These are phyloP conservation scores for Fistulifera solaris DNA, from an alignment of 108 stramenopile genomes.

Conservation along the genomic window DNA sequence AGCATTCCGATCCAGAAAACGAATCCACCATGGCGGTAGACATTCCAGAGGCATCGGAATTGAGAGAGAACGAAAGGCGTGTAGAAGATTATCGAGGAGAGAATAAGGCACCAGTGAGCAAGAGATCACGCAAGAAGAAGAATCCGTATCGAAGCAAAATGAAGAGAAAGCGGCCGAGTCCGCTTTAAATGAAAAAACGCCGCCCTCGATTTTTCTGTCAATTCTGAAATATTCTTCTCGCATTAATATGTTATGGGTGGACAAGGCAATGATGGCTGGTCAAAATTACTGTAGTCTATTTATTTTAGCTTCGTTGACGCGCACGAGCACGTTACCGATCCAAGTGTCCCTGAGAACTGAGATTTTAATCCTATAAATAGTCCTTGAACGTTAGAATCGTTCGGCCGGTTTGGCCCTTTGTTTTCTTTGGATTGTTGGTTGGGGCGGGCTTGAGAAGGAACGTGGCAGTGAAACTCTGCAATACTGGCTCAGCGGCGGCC, in stretches of 20 bases:
- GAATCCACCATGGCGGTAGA: not conserved
- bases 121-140: not conserved
- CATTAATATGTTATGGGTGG: too few relatives aligned
- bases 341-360: too few relatives aligned
- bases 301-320: too few relatives aligned
- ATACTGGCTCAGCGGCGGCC: conserved; percentile 10
- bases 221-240: conserved; percentile 8
- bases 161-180: too few relatives aligned
- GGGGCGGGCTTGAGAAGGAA: conserved; percentile 26
- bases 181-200: not conserved
- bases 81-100: conserved; percentile 3
- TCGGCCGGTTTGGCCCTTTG: not conserved
- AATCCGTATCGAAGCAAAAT: not conserved
- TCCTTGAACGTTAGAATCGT: conserved; percentile 2
- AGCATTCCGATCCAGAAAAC: not conserved
- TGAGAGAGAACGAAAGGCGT: not conserved
- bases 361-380: conserved; percentile 7
- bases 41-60: not conserved
- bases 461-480: conserved; percentile 16
- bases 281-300: too few relatives aligned
- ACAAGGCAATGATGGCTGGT: too few relatives aligned
- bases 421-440: not conserved
- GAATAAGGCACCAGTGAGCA: conserved; percentile 1
- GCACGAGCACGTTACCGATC: too few relatives aligned
- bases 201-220: conserved; percentile 12